Conservation (phyloP, 2,329 filamentous ascomycete species). For the Thielaviopsis punctulata region DNA sequence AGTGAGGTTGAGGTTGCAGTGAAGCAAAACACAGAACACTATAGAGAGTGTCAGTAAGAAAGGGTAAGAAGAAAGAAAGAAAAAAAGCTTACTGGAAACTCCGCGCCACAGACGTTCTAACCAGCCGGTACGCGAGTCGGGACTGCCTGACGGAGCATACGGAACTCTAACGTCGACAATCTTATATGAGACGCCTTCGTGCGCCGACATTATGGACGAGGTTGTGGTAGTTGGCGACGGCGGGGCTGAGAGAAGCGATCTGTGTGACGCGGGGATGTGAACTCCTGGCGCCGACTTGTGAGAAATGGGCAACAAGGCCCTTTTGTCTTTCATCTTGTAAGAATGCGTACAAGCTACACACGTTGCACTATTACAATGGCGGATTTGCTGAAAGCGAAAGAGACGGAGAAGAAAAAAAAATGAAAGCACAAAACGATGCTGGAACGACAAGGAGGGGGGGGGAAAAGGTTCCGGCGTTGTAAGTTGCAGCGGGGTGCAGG, state of each 20-base stretch:
- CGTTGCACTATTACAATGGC: too few species aligned
- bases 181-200: neutral
- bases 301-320: neutral
- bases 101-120: neutral
- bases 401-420: too few species aligned
- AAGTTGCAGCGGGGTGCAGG: neutral
- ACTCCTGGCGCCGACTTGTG: neutral
- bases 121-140: neutral
- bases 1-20: neutral
- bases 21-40: neutral
- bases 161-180: constrained; percentile 7
- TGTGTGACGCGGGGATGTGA: neutral
- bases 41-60: neutral
- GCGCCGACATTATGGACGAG: neutral
- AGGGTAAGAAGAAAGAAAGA: neutral
- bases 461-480: neutral
- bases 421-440: neutral
- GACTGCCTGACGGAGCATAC: neutral
- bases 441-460: neutral
- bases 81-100: neutral
- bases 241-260: neutral
- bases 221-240: neutral
- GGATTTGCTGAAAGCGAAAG: too few species aligned
- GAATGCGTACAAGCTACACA: too few species aligned
- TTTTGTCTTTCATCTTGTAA: neutral